phyloP scores from a whole-genome alignment of 257 asterid species.

The Gentiana dahurica region DNA sequence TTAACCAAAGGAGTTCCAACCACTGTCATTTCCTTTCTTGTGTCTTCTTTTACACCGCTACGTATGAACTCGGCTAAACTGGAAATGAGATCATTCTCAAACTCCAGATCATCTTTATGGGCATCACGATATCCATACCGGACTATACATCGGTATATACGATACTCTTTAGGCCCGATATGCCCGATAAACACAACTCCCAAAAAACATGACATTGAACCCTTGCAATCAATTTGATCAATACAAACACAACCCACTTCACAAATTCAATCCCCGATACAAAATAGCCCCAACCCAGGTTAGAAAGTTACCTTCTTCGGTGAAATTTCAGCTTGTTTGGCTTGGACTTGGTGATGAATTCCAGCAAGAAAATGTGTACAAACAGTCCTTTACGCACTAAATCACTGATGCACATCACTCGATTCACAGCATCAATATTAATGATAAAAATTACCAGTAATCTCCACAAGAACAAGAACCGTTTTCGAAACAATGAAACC shows the following conservation, averaged over 20 bases:
- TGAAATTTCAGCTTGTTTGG: too few relatives aligned
- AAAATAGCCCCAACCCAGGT: too few relatives aligned
- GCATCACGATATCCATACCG: constrained; percentile 84
- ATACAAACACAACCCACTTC: too few relatives aligned
- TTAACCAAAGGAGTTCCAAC: constrained; percentile 69
- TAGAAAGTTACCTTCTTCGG: too few relatives aligned
- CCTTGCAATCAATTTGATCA: too few relatives aligned
- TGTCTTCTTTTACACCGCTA: constrained; percentile 24
- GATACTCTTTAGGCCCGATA: constrained; percentile 67
- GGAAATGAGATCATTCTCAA: constrained; percentile 69
- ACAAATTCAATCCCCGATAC: too few relatives aligned
- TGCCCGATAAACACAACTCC: constrained; percentile 71
- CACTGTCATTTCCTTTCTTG: constrained; percentile 35
- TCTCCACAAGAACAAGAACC: constrained; percentile 57
- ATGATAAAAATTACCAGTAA: constrained; percentile 30
- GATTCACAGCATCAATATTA: too few relatives aligned
- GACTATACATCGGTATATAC: constrained; percentile 73
- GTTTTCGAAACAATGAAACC: constrained; percentile 48
- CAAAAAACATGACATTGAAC: too few relatives aligned
- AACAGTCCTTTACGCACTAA: too few relatives aligned
- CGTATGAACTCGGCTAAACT: constrained; percentile 80
- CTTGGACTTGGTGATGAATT: too few relatives aligned
- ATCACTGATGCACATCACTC: too few relatives aligned
- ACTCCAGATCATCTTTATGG: constrained; percentile 61
- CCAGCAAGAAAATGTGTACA: too few relatives aligned